Conservation (phyloP, 1,284 basidiomycete species). For the Ceraceosorus bombacis region DNA sequence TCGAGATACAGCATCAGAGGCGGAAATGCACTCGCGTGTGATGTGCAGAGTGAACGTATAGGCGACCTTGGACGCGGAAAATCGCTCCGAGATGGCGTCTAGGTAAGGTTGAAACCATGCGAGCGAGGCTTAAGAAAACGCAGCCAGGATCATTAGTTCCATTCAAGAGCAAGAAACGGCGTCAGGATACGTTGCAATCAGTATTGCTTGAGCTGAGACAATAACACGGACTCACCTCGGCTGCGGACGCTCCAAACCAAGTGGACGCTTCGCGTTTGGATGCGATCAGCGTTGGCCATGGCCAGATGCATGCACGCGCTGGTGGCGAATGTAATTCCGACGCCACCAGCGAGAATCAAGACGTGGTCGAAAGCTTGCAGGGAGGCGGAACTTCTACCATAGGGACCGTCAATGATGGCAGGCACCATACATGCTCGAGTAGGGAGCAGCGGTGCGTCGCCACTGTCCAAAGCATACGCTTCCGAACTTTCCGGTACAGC, state of each 20-base stretch:
- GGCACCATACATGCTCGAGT: conserved; percentile 5
- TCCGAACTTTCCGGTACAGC: not conserved
- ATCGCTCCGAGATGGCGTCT: not conserved
- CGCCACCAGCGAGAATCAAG: conserved; percentile 28
- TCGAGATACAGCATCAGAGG: too few species aligned
- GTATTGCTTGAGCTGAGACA: too few species aligned
- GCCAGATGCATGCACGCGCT: conserved; percentile 24
- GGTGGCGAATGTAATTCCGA: conserved; percentile 31
- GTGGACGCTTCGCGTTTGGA: not conserved
- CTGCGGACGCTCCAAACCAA: conserved; percentile 4
- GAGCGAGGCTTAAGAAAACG: too few species aligned
- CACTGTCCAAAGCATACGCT: not conserved
- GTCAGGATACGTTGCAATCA: too few species aligned
- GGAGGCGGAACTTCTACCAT: conserved; percentile 21
- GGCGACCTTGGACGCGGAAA: not conserved
- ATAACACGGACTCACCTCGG: not conserved
- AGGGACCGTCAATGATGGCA: conserved; percentile 34
- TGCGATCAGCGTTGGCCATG: not conserved
- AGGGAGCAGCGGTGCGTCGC: not conserved
- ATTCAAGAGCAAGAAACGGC: not conserved
- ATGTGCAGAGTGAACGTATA: not conserved
- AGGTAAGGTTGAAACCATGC: not conserved
- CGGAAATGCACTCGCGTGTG: not conserved
- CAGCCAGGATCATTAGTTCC: not conserved
- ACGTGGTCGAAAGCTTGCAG: conserved; percentile 16